These are phyloP conservation scores for Tylopilus vinaceipallidus DNA, from an alignment of 768 basidiomycete genomes.

Conservation along the genomic window DNA sequence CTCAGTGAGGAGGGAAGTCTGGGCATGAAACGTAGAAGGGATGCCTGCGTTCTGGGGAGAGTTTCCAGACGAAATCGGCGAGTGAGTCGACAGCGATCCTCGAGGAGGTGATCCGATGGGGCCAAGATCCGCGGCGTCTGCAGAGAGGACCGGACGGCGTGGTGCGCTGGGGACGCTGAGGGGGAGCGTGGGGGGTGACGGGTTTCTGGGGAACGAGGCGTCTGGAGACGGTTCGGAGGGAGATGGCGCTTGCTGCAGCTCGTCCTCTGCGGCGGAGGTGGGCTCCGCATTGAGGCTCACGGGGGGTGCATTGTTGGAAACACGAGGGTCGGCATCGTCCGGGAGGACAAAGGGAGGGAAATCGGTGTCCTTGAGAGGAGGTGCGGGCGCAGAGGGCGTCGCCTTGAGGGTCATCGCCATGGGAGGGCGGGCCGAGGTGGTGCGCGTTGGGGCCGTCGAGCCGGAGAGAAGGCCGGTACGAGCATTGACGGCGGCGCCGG, in stretches of 20 bases:
- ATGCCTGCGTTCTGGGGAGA: conserved; percentile 42
- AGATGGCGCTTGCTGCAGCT: conserved; percentile 1
- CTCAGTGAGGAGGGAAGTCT: conserved; percentile 46
- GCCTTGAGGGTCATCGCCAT: conserved; percentile 71
- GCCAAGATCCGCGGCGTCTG: conserved; percentile 59
- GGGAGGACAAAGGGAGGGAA: conserved; percentile 66
- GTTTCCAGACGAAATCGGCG: conserved; percentile 43
- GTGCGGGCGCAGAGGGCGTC: conserved; percentile 75
- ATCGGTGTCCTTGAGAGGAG: conserved; percentile 72
- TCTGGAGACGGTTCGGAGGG: conserved; percentile 9
- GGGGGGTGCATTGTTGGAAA: background rate
- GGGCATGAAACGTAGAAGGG: conserved; percentile 75
- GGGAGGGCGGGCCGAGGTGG: conserved; percentile 50
- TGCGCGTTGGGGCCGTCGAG: conserved; percentile 67
- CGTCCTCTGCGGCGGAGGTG: conserved; percentile 8
- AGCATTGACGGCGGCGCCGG: conserved; percentile 4
- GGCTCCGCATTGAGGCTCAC: conserved; percentile 6
- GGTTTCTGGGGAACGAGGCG: conserved; percentile 26
- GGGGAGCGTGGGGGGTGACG: conserved; percentile 52
- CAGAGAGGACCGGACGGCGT: conserved; percentile 40
- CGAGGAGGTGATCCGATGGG: conserved; percentile 81
- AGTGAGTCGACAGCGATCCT: conserved; percentile 46
- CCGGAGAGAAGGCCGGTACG: conserved; percentile 41
- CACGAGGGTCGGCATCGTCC: conserved; percentile 55
- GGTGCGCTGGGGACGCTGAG: conserved; percentile 49